These are phyloP conservation scores for Pseudomonodictys pantanalensis DNA, from an alignment of 495 filamentous ascomycete species.

Conservation along the genomic window DNA sequence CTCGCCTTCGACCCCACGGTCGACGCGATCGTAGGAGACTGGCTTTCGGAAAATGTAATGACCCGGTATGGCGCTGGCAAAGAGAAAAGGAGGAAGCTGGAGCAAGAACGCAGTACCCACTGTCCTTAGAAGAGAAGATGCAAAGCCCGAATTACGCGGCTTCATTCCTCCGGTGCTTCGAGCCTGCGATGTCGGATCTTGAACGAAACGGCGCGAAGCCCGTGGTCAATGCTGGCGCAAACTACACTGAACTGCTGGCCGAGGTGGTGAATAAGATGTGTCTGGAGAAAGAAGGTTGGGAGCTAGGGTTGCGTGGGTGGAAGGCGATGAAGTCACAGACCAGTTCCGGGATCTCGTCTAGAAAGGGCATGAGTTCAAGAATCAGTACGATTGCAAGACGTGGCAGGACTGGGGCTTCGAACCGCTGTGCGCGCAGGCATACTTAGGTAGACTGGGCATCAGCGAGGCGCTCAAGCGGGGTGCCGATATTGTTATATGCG, in stretches of 20 bases:
- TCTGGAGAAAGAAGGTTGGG: slow-evolving; percentile 44
- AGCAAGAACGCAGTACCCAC: background rate
- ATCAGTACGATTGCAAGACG: slow-evolving; percentile 20
- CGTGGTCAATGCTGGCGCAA: slow-evolving; percentile 57
- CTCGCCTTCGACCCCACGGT: slow-evolving; percentile 5
- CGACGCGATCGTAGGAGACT: slow-evolving; percentile 16
- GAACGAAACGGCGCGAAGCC: slow-evolving; percentile 52
- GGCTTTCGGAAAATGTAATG: slow-evolving; percentile 19
- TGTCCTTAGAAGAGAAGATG: slow-evolving; percentile 16
- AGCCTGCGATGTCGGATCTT: slow-evolving; percentile 50
- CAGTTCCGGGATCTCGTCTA: slow-evolving; percentile 44
- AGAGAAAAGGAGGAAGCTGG: background rate
- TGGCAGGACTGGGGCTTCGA: slow-evolving; percentile 53
- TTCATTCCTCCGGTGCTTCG: slow-evolving; percentile 33
- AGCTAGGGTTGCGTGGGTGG: slow-evolving; percentile 55
- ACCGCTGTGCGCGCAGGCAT: slow-evolving; percentile 50
- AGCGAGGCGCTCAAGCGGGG: slow-evolving; percentile 34
- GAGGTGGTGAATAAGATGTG: slow-evolving; percentile 47
- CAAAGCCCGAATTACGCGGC: slow-evolving; percentile 24
- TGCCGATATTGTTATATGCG: slow-evolving; percentile 43
- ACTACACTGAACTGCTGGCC: slow-evolving; percentile 49
- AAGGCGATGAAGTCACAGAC: slow-evolving; percentile 51
- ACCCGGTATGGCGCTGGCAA: slow-evolving; percentile 9
- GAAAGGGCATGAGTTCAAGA: slow-evolving; percentile 42
- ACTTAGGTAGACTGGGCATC: slow-evolving; percentile 40